phyloP scores from a whole-genome alignment of 441 rosid species.

The Dalechampia spathulata region DNA sequence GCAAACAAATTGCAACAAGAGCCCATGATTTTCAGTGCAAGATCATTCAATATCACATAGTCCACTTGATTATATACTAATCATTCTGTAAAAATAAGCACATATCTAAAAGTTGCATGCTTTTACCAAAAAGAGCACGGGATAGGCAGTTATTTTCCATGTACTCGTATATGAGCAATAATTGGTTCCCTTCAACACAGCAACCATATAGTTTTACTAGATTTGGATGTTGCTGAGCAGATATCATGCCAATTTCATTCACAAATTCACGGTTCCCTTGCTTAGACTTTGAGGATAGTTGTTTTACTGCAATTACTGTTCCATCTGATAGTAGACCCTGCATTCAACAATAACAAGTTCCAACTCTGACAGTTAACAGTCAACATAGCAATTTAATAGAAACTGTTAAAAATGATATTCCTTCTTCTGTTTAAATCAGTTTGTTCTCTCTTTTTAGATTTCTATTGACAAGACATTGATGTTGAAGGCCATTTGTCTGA shows the following conservation, averaged over 20 bases:
- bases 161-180: conserved; percentile 63
- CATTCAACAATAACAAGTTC: conserved; percentile 16
- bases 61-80: too few species aligned
- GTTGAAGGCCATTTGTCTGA: background rate
- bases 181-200: conserved; percentile 73
- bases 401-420: background rate
- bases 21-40: conserved; percentile 1
- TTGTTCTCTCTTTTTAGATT: background rate
- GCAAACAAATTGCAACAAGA: conserved; percentile 6
- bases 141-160: conserved; percentile 74
- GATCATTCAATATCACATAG: too few species aligned
- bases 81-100: background rate
- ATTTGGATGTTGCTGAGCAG: conserved; percentile 87
- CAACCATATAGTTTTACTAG: conserved; percentile 84
- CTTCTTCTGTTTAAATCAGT: background rate
- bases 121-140: conserved; percentile 65
- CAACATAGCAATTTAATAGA: background rate
- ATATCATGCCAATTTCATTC: conserved; percentile 81
- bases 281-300: conserved; percentile 63
- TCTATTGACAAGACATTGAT: background rate
- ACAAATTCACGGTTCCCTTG: conserved; percentile 65
- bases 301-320: conserved; percentile 65
- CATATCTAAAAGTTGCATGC: background rate
- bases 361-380: background rate
- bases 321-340: conserved; percentile 67